Conservation (phyloP, 129 eudicot genomes). For the Artemisia argyi region DNA sequence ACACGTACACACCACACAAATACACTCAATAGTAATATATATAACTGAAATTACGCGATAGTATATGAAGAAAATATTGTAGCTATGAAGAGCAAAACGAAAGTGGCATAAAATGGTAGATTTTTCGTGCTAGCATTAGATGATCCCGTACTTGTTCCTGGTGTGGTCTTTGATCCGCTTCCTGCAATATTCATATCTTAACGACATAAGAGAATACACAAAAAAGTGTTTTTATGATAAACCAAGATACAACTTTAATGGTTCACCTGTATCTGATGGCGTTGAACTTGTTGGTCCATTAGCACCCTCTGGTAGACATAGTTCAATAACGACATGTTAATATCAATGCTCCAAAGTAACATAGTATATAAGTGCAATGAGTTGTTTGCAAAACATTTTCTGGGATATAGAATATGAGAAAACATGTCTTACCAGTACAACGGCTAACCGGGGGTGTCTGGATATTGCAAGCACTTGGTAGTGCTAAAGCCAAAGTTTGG, state of each 20-base stretch:
- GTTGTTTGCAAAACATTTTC: background rate
- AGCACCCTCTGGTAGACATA: slow-evolving; percentile 22
- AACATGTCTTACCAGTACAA: slow-evolving; percentile 48
- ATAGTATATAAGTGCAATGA: background rate
- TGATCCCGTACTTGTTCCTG: slow-evolving; percentile 23
- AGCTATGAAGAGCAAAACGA: slow-evolving; percentile 13
- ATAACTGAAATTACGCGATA: background rate
- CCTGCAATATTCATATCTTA: slow-evolving; percentile 10
- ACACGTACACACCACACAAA: slow-evolving; percentile 19
- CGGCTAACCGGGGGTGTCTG: slow-evolving; percentile 69
- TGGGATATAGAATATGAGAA: background rate
- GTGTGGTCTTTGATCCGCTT: slow-evolving; percentile 27
- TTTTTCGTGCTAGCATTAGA: slow-evolving; percentile 1
- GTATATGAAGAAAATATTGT: slow-evolving; percentile 1
- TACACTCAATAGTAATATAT: slow-evolving; percentile 4
- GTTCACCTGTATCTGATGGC: slow-evolving; percentile 22
- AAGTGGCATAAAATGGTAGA: slow-evolving; percentile 16
- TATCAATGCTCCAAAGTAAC: background rate
- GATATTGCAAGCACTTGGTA: slow-evolving; percentile 66
- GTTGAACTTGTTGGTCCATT: slow-evolving; percentile 28
- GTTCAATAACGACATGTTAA: background rate
- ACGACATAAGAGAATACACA: background rate
- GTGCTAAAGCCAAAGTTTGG: slow-evolving; percentile 62
- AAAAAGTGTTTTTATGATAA: background rate
- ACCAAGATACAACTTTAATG: background rate